These are phyloP conservation scores for Mortierella sp. DNA, from an alignment of 371 early-diverging fungal species.

Conservation along the genomic window DNA sequence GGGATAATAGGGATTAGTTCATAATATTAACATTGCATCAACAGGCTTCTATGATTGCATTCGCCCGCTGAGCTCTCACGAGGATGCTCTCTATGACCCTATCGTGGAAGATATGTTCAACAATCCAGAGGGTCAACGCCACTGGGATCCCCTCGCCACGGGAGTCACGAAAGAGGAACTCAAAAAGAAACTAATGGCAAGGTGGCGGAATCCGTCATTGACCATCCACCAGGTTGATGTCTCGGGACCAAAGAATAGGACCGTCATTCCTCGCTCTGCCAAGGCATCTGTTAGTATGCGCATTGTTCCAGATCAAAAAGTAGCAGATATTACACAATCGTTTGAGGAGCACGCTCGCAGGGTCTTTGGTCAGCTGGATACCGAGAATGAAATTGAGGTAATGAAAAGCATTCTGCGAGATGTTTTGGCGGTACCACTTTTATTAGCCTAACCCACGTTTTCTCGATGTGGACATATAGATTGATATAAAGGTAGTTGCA, in stretches of 20 bases:
- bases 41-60: slow-evolving; percentile 74
- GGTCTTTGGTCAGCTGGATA: slow-evolving; percentile 65
- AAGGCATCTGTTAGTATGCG: slow-evolving; percentile 84
- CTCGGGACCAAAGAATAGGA: slow-evolving; percentile 74
- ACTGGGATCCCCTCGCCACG: slow-evolving; percentile 51
- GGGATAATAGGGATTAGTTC: neutral
- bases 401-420: slow-evolving; percentile 1
- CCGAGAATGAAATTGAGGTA: slow-evolving; percentile 68
- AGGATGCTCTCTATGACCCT: slow-evolving; percentile 68
- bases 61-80: slow-evolving; percentile 62
- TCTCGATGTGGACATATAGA: slow-evolving; percentile 49
- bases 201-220: slow-evolving; percentile 86
- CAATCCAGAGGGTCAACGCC: slow-evolving; percentile 32
- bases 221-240: slow-evolving; percentile 86
- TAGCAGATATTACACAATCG: slow-evolving; percentile 67
- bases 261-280: slow-evolving; percentile 81
- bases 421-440: neutral
- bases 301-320: slow-evolving; percentile 84
- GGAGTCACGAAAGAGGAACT: slow-evolving; percentile 60
- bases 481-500: slow-evolving; percentile 71
- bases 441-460: neutral
- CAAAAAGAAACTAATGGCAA: slow-evolving; percentile 73
- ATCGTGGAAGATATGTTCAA: slow-evolving; percentile 58
- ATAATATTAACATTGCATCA: neutral
- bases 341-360: slow-evolving; percentile 68